Conservation (phyloP, 2,329 filamentous ascomycete genomes). For the Waltergamsia citrina region DNA sequence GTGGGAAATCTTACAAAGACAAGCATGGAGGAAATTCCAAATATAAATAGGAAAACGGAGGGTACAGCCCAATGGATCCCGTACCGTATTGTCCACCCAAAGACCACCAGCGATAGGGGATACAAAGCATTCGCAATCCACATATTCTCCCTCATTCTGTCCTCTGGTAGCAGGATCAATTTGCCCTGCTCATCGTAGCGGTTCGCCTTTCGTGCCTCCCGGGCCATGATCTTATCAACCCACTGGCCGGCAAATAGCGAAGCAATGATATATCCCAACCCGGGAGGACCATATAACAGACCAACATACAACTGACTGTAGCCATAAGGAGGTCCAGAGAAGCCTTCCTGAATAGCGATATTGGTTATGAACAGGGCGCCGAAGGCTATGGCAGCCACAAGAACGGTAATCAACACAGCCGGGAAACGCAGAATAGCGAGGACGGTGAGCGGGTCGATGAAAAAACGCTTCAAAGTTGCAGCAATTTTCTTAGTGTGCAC, state of each 20-base stretch:
- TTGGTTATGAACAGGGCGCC: conserved; percentile 69
- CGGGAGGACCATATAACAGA: conserved; percentile 67
- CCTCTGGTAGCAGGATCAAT: conserved; percentile 64
- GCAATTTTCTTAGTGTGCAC: conserved; percentile 44
- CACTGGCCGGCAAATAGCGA: conserved; percentile 64
- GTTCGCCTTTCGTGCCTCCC: conserved; percentile 61
- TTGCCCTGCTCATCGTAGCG: conserved; percentile 58
- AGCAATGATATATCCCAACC: conserved; percentile 61
- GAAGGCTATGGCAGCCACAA: conserved; percentile 67
- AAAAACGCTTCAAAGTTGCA: conserved; percentile 43
- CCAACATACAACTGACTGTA: conserved; percentile 63
- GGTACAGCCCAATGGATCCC: conserved; percentile 57
- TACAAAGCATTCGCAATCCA: conserved; percentile 66
- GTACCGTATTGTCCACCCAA: conserved; percentile 63
- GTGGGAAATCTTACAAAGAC: conserved; percentile 48
- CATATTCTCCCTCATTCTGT: conserved; percentile 74
- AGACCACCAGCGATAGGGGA: conserved; percentile 62
- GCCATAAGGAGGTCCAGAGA: conserved; percentile 56
- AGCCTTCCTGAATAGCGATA: conserved; percentile 64
- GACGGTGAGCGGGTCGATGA: conserved; percentile 65
- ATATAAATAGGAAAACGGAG: conserved; percentile 60
- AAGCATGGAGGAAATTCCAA: conserved; percentile 71
- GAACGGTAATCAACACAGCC: conserved; percentile 63
- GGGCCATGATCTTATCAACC: conserved; percentile 74
- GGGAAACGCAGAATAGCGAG: conserved; percentile 66